Evolutionary conservation across 2,329 filamentous ascomycete genomes (phyloP), one percentile per base, ranked within the genome.

Genomic region (Dryadomyces quercus-mongolicae): DNA sequence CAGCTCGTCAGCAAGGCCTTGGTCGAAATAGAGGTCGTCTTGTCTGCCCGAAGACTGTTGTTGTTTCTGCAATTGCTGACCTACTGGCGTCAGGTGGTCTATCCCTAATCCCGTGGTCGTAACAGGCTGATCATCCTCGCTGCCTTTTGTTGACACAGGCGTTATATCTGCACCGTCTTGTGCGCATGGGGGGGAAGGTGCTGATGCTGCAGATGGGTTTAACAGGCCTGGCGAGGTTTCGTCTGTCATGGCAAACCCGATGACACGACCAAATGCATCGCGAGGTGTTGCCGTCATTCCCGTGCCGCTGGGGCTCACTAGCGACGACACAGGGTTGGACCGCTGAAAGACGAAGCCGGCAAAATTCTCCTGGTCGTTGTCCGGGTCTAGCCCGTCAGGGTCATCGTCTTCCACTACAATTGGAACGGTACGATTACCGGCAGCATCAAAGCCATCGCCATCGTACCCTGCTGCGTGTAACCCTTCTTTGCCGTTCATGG

Each of bases 11-110:
- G 65, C 53, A 62, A 79, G 67, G 55, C 74, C 75, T 50, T 77
- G 74, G 76, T 73, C 60, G 81, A 67, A 88, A 64, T 87, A 88
- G 34, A 87, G 69, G 58, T 88, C 84, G 59, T 85, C 81, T 38
- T 80, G 75, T 45, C 20, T 7, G 36, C 36, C 36, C 31, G 34
- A n/a, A 38, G 9, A 8, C 5, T 3, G 15, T 9, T 38, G 49
- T 20, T 50, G 18, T 22, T n/a, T 10, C 46, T n/a, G 10, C 13
- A 18, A 7, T 38, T n/a, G 40, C 49, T 34, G 25, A 8, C 8
- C 25, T 8, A 31, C 25, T 31, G 25, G 25, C 25, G 25, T 31
- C 25, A 31, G 25, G 25, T 31, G 25, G 25, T 13, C 42, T 44
- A 44, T 44, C 4, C 42, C 42, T n/a, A 44, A n/a, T n/a, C 42